phyloP scores from a whole-genome alignment of 345 rosid genomes.

The Sonneratia alba region DNA sequence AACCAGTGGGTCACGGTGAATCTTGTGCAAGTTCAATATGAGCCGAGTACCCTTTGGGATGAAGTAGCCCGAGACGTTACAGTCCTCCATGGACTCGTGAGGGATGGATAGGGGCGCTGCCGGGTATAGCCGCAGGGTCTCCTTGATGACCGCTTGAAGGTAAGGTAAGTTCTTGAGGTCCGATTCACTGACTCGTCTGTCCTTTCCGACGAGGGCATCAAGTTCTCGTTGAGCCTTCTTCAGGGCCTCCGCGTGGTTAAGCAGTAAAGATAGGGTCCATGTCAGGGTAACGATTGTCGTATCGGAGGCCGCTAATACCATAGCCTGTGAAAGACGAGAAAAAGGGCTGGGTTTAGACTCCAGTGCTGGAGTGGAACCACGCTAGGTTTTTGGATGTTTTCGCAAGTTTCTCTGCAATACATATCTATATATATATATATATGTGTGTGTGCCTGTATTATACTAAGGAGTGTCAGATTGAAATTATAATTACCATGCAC shows the following conservation, averaged over 20 bases:
- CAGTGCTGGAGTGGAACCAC: too few relatives aligned
- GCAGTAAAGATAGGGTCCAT: slow-evolving; percentile 51
- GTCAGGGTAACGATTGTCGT: slow-evolving; percentile 35
- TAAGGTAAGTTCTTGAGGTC: slow-evolving; percentile 37
- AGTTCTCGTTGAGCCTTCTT: slow-evolving; percentile 43
- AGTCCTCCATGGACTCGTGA: slow-evolving; percentile 39
- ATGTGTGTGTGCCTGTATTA: too few relatives aligned
- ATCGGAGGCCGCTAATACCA: slow-evolving; percentile 44
- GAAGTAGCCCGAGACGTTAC: slow-evolving; percentile 32
- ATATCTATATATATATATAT: not conserved
- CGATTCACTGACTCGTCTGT: slow-evolving; percentile 39
- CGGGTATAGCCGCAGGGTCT: slow-evolving; percentile 50
- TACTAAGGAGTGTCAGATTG: too few relatives aligned
- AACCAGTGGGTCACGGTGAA: slow-evolving; percentile 33
- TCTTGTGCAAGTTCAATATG: slow-evolving; percentile 42
- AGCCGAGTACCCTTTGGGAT: slow-evolving; percentile 37
- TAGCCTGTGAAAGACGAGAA: slow-evolving; percentile 19
- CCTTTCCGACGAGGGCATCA: slow-evolving; percentile 32
- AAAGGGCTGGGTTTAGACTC: too few relatives aligned
- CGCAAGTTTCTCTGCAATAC: too few relatives aligned
- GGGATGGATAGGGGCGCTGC: slow-evolving; percentile 47
- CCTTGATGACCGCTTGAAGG: slow-evolving; percentile 54
- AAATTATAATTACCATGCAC: too few relatives aligned
- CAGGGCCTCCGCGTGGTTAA: slow-evolving; percentile 31
- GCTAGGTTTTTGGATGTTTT: too few relatives aligned